Conservation (phyloP, 192 early-diverging fungal species). For the Coemansia sp. region DNA sequence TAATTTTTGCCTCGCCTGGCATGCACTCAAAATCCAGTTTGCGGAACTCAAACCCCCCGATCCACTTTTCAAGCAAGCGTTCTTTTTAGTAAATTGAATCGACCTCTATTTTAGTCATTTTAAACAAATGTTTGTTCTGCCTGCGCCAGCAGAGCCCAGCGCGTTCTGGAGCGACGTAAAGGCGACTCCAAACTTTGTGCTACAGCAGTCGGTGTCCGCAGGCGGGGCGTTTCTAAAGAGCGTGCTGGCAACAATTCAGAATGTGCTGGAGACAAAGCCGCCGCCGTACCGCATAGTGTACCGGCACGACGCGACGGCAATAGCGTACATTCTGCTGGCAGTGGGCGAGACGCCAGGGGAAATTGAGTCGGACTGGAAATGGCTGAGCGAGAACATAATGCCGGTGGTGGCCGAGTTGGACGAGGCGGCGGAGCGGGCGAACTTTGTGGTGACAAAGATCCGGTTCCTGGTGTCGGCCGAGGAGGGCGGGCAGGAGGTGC, state of each 20-base stretch:
- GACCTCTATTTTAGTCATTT: not conserved
- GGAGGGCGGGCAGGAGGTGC: slow-evolving; percentile 63
- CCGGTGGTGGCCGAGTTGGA: slow-evolving; percentile 71
- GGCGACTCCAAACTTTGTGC: slow-evolving; percentile 61
- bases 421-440: slow-evolving; percentile 73
- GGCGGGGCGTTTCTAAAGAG: slow-evolving; percentile 60
- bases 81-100: too few relatives aligned
- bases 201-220: slow-evolving; percentile 66
- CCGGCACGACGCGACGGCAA: slow-evolving; percentile 55
- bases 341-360: slow-evolving; percentile 78
- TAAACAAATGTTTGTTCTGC: slow-evolving; percentile 51
- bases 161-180: slow-evolving; percentile 70
- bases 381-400: slow-evolving; percentile 80
- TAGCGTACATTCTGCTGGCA: slow-evolving; percentile 75
- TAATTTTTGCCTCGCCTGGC: not conserved
- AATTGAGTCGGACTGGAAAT: slow-evolving; percentile 88
- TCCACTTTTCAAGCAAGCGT: not conserved
- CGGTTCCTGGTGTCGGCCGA: slow-evolving; percentile 78
- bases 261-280: slow-evolving; percentile 93
- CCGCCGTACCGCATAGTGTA: slow-evolving; percentile 88
- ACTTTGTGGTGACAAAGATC: slow-evolving; percentile 90
- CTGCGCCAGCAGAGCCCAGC: slow-evolving; percentile 52
- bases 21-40: not conserved
- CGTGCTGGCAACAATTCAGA: slow-evolving; percentile 88
- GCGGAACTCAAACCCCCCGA: not conserved